Evolutionary conservation across 768 basidiomycete genomes (phyloP), one percentile per base, ranked within the genome.

Genomic region (Suillus subaureus): DNA sequence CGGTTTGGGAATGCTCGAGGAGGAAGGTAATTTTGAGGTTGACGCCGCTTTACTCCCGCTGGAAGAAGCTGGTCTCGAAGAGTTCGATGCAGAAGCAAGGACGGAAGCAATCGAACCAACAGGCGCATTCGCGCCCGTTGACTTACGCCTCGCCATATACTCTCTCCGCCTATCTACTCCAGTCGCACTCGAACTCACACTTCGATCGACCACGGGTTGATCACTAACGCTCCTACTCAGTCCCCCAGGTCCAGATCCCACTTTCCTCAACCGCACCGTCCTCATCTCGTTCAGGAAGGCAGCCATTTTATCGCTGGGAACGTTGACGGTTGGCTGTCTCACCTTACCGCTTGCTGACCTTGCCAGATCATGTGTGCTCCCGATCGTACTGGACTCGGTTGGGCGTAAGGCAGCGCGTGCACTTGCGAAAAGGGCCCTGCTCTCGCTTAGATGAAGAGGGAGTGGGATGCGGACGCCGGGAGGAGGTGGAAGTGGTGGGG

Each of bases 251-350:
- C 71, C 72, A n/a, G 75, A 73, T 47, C 76, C 75, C 0, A 89
- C 86, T 74, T 85, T 91, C 67, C 85, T 83, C 61, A 94, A 70
- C 57, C 88, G 81, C 31, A 87, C 89, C 1, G 85, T 89, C 80
- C 92, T 93, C 83, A 94, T 87, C 74, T 94, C 92, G 7, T 79
- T 87, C 67, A 94, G 75, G 71, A 94, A 94, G 1, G 89, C 91
- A 0, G 89, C 89, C 90, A 94, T 92, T 74, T 93, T 91, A 67
- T 93, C 92, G 2, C 89, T 83, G 0, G 90, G 84, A 12, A 94
- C 81, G n/a, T 89, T 89, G 13, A 93, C 80, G 0, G 89, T 87
- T 0, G 92, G 88, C 64, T 85, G 84, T 8, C 89, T 89, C 16
- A 83, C 74, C 61, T 60, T 60, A 21, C 58, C 40, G 11, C 58